Percentiles rank a stretch among this genome's conserved stretches.
Evolutionary conservation across 768 basidiomycete genomes (phyloP).

Genomic region (Nevesoporus exiguus): DNA sequence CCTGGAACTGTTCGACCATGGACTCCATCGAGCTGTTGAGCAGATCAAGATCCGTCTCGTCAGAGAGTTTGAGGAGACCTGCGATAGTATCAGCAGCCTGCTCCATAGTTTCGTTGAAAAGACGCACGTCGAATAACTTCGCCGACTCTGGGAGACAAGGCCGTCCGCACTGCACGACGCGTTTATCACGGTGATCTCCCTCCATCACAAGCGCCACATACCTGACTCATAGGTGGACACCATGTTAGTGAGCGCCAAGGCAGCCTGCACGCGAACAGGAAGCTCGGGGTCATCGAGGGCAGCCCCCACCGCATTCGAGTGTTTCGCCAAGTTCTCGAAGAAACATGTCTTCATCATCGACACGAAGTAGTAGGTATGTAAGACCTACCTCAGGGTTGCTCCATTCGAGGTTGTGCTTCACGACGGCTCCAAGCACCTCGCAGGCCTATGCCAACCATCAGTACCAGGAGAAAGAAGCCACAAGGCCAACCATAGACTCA

Average conservation of each 20-base stretch:
- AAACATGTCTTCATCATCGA: not conserved
- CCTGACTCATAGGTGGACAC: slow-evolving; percentile 61
- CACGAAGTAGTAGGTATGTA: not conserved
- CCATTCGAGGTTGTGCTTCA: slow-evolving; percentile 67
- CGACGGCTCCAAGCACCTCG: slow-evolving; percentile 74
- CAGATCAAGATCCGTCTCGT: slow-evolving; percentile 86
- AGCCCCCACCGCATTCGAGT: slow-evolving; percentile 63
- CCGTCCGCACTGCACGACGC: slow-evolving; percentile 52
- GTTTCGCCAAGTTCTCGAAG: slow-evolving; percentile 53
- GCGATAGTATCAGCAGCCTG: not conserved
- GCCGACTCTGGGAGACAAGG: slow-evolving; percentile 73
- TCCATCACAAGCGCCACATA: slow-evolving; percentile 27
- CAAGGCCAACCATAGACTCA: slow-evolving; percentile 35
- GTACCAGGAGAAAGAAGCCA: not conserved
- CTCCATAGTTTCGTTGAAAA: not conserved
- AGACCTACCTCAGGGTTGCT: slow-evolving; percentile 53
- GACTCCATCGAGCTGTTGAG: slow-evolving; percentile 80
- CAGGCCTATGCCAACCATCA: slow-evolving; percentile 52
- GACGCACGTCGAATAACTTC: slow-evolving; percentile 79
- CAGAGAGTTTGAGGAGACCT: slow-evolving; percentile 88
- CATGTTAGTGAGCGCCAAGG: slow-evolving; percentile 76
- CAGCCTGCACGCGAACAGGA: slow-evolving; percentile 82
- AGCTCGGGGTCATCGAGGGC: slow-evolving; percentile 75
- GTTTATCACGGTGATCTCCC: not conserved
- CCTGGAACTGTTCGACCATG: slow-evolving; percentile 83